These are phyloP conservation scores for Cladobotryum mycophilum DNA, from an alignment of 2,329 filamentous ascomycete species.

Conservation along the genomic window DNA sequence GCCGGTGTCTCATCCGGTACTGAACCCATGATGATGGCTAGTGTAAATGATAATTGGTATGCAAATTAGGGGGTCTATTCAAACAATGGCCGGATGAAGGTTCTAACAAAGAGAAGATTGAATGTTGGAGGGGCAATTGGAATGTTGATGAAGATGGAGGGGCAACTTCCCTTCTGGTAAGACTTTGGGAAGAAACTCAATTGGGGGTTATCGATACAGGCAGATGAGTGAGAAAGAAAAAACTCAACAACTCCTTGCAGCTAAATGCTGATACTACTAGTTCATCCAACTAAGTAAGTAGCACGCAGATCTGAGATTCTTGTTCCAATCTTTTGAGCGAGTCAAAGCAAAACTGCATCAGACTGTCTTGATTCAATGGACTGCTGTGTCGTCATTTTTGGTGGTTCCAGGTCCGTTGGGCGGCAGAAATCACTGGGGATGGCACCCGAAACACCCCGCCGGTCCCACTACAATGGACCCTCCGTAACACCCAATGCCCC, in stretches of 20 bases:
- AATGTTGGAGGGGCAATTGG: conserved; percentile 4
- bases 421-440: not conserved
- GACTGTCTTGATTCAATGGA: too few relatives aligned
- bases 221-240: conserved; percentile 5
- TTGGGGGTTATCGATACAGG: not conserved
- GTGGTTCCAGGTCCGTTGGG: conserved; percentile 1
- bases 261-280: too few relatives aligned
- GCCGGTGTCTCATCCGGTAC: conserved; percentile 44
- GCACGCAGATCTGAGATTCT: not conserved
- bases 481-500: not conserved
- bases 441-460: too few relatives aligned
- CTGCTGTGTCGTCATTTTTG: conserved; percentile 7
- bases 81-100: not conserved
- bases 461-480: conserved; percentile 3
- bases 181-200: not conserved
- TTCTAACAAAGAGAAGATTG: not conserved
- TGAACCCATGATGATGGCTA: conserved; percentile 35
- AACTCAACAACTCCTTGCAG: not conserved
- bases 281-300: not conserved
- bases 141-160: conserved; percentile 12
- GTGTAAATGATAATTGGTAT: not conserved
- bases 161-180: conserved; percentile 3
- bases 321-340: too few relatives aligned
- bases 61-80: too few relatives aligned
- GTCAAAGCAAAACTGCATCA: not conserved